These are phyloP conservation scores for Pichia sp. DNA, from an alignment of 1,139 yeast species.

Conservation along the genomic window DNA sequence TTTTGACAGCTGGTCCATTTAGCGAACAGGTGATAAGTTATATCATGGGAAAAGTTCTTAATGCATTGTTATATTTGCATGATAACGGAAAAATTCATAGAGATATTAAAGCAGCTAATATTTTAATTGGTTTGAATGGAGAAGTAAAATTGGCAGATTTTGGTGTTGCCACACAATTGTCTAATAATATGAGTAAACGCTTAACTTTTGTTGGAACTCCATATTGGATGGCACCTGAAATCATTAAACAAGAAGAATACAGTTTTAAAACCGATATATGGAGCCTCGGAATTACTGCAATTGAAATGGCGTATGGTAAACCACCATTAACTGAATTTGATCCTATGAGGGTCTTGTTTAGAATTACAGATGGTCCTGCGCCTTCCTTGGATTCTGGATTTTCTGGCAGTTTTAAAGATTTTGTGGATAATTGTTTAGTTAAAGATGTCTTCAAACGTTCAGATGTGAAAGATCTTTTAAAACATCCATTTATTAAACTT, in stretches of 20 bases:
- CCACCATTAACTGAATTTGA: slow-evolving; percentile 73
- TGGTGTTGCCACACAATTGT: slow-evolving; percentile 88
- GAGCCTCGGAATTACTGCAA: slow-evolving; percentile 91
- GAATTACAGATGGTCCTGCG: slow-evolving; percentile 47
- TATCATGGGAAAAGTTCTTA: slow-evolving; percentile 51
- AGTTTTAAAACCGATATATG: slow-evolving; percentile 88
- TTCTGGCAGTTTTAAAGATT: slow-evolving; percentile 35
- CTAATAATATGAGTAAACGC: slow-evolving; percentile 67
- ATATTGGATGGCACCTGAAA: slow-evolving; percentile 99
- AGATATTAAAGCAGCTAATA: slow-evolving; percentile 82
- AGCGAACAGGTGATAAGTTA: slow-evolving; percentile 51
- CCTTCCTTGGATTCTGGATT: slow-evolving; percentile 44
- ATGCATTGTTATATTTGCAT: slow-evolving; percentile 68
- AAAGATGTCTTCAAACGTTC: slow-evolving; percentile 44
- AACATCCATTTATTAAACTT: slow-evolving; percentile 38
- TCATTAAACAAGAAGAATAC: slow-evolving; percentile 81
- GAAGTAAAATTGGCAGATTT: slow-evolving; percentile 92
- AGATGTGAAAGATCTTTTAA: slow-evolving; percentile 35
- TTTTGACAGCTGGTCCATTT: slow-evolving; percentile 57
- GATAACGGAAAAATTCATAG: slow-evolving; percentile 77
- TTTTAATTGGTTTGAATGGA: slow-evolving; percentile 60
- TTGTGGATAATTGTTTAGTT: slow-evolving; percentile 42
- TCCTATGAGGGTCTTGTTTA: slow-evolving; percentile 74
- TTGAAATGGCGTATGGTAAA: slow-evolving; percentile 73
- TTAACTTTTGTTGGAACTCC: slow-evolving; percentile 98